Percentiles rank a stretch among this genome's conserved stretches.
Evolutionary conservation across 495 filamentous ascomycete species (phyloP).

Genomic region (Xylaria sp.): DNA sequence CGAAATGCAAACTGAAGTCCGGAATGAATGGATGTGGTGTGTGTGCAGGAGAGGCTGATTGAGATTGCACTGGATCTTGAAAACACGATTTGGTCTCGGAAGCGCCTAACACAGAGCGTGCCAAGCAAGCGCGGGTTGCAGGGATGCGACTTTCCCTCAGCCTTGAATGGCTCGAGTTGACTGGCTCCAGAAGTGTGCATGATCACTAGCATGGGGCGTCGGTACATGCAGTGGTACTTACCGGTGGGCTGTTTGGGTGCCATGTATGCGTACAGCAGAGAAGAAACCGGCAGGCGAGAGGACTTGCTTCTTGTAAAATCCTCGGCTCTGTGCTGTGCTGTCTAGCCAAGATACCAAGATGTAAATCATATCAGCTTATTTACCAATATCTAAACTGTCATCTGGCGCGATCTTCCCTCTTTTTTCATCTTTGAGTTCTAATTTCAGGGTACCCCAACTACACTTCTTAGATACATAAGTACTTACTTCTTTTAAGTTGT

Average conservation of each 20-base stretch:
- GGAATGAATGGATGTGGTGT: constrained; percentile 10
- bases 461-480: neutral
- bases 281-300: too few species aligned
- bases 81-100: constrained; percentile 27
- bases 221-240: constrained; percentile 6
- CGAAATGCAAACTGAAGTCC: neutral
- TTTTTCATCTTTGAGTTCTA: neutral
- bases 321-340: neutral
- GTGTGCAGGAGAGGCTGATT: constrained; percentile 18
- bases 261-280: too few species aligned
- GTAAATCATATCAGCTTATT: neutral
- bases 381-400: neutral
- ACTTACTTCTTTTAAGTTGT: neutral
- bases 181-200: constrained; percentile 21
- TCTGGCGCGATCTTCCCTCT: neutral
- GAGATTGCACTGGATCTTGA: constrained; percentile 29
- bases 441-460: neutral
- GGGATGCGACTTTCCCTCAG: constrained; percentile 10
- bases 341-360: neutral
- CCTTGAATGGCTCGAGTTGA: constrained; percentile 21
- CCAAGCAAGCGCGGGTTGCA: constrained; percentile 16
- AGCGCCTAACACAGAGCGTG: constrained; percentile 18
- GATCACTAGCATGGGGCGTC: constrained; percentile 22
- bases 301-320: neutral
- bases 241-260: neutral